Evolutionary conservation across 345 rosid genomes (phyloP), one percentile per base, ranked within the genome.

Genomic region (Mercurialis annua): DNA sequence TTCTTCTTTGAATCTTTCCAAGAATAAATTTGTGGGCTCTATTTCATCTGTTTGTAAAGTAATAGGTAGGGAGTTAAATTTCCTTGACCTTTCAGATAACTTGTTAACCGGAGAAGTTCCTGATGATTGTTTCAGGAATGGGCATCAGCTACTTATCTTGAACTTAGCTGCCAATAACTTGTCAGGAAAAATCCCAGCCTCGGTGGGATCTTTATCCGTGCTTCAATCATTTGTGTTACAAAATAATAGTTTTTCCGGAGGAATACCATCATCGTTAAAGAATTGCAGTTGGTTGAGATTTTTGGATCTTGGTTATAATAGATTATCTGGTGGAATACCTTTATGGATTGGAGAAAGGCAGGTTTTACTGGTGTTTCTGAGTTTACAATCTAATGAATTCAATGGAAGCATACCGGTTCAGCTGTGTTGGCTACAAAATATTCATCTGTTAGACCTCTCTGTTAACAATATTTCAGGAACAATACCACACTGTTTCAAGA

Each of bases 101-200:
- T 16, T 40, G 4, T 40, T 70, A 16, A 51, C 62, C 6, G 67
- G 73, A 29, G 62, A 27, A 6, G 51, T 70, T 62, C 53, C 73
- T 33, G 58, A 61, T 33, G 27, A 54, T 63, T 53, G 57, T 36
- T 68, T 53, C 61, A 10, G 16, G 17, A 27, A 48, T 24, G 20
- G 61, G 62, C 17, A 29, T 20, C n/a, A 12, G 18, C 54, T 70
- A 2, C 10, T 21, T 16, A 18, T 70, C 38, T 31, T 76, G 9
- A 72, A 67, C 70, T 21, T 76, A 29, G 76, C 63, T 12, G 61
- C 44, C 57, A 76, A 76, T 63, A 27, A 42, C 34, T 43, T 76
- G 18, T 56, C 53, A 8, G 80, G 80, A 1, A 50, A 54, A 57
- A 24, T 76, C 38, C 76, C 80, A 31, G 21, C 24, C 34, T 64